These are phyloP conservation scores for Coniferiporia weirii DNA, from an alignment of 1,284 basidiomycete genomes.

Conservation along the genomic window DNA sequence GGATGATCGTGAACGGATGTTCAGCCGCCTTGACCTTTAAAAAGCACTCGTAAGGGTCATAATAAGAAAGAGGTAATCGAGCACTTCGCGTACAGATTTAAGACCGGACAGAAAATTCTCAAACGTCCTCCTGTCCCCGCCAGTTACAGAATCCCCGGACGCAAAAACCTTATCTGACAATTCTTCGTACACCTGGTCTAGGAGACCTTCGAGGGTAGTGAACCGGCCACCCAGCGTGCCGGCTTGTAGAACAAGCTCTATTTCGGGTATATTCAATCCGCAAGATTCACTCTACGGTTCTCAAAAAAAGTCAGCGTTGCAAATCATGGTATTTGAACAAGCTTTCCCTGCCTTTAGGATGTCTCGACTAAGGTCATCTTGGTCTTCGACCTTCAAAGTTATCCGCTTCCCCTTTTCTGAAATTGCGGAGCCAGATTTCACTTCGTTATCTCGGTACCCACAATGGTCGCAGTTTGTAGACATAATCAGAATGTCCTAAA, in stretches of 20 bases:
- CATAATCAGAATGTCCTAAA: constrained; percentile 96
- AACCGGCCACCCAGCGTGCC: constrained; percentile 98
- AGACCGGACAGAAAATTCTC: constrained; percentile 75
- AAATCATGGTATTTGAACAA: neutral
- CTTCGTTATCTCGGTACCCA: constrained; percentile 97
- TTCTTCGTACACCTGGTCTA: constrained; percentile 95
- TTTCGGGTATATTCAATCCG: constrained; percentile 89
- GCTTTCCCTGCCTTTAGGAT: constrained; percentile 74
- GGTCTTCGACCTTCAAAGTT: constrained; percentile 86
- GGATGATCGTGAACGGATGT: constrained; percentile 82
- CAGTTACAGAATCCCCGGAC: constrained; percentile 59
- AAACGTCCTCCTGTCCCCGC: constrained; percentile 55
- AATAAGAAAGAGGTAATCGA: neutral
- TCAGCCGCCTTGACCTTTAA: constrained; percentile 70
- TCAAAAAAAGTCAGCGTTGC: neutral
- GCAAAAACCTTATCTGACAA: constrained; percentile 88
- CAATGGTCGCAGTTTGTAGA: constrained; percentile 94
- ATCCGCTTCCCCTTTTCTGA: constrained; percentile 83
- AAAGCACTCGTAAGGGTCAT: constrained; percentile 1
- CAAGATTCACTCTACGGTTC: constrained; percentile 78
- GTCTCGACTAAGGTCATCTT: constrained; percentile 91
- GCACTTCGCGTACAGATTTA: constrained; percentile 54
- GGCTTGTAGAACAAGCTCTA: constrained; percentile 86
- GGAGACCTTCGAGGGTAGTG: constrained; percentile 94
- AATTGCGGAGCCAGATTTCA: constrained; percentile 91